Conservation (phyloP, 2,329 filamentous ascomycete species). For the Fusarium concolor region DNA sequence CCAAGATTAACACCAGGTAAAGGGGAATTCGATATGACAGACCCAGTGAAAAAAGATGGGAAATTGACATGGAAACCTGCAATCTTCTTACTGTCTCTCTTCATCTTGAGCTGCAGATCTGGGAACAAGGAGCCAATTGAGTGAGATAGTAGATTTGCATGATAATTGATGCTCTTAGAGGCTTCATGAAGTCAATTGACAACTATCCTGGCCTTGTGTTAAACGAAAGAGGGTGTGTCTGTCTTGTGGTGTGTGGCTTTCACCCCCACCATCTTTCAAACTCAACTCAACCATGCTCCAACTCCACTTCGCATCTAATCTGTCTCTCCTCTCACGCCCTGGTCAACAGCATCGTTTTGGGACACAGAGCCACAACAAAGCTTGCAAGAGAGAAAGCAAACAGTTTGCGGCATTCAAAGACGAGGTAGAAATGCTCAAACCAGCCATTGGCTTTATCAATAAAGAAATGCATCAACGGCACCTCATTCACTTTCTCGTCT, state of each 20-base stretch:
- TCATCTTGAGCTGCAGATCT: constrained; percentile 33
- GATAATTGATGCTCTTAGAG: not conserved
- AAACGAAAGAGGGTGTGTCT: not conserved
- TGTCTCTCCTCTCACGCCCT: constrained; percentile 27
- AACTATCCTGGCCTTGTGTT: not conserved
- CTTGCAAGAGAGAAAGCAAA: not conserved
- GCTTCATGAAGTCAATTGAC: not conserved
- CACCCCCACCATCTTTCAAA: constrained; percentile 19
- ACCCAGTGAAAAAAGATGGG: constrained; percentile 23
- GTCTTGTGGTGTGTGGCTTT: constrained; percentile 1
- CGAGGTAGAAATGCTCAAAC: not conserved
- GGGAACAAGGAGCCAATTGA: not conserved
- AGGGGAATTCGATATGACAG: constrained; percentile 16
- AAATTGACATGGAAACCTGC: constrained; percentile 23
- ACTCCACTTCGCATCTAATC: constrained; percentile 22
- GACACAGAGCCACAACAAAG: constrained; percentile 1
- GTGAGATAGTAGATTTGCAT: not conserved
- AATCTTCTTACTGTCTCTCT: constrained; percentile 19
- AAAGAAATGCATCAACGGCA: not conserved
- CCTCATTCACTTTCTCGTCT: constrained; percentile 11
- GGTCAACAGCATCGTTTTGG: constrained; percentile 9
- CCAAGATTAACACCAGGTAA: constrained; percentile 13
- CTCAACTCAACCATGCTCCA: constrained; percentile 12
- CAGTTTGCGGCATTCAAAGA: not conserved
- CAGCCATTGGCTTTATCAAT: constrained; percentile 13